Evolutionary conservation across 192 early-diverging fungal species (phyloP).

Genomic region (Obelidium mucronatum): DNA sequence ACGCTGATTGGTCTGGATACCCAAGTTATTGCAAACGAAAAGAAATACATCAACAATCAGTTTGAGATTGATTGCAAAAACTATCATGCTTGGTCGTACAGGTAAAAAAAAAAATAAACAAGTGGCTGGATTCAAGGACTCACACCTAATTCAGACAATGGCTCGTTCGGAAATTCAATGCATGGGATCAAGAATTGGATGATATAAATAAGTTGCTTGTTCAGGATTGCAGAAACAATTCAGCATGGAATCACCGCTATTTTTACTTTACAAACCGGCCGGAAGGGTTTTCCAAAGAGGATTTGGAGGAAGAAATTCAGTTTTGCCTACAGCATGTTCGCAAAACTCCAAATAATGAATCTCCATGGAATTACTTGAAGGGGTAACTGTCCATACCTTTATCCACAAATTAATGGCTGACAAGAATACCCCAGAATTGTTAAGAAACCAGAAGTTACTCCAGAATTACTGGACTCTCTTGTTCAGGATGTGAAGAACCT

Average conservation of each 20-base stretch:
- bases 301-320: constrained; percentile 68
- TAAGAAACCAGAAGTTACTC: neutral
- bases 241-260: constrained; percentile 98
- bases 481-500: neutral
- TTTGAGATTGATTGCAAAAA: constrained; percentile 92
- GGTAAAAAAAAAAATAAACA: too few relatives aligned
- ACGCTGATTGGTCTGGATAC: constrained; percentile 48
- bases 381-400: constrained; percentile 56
- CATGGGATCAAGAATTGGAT: constrained; percentile 81
- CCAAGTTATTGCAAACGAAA: constrained; percentile 65
- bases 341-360: constrained; percentile 88
- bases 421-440: neutral
- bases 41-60: constrained; percentile 72
- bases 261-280: constrained; percentile 70
- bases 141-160: constrained; percentile 76
- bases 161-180: constrained; percentile 75
- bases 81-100: constrained; percentile 98
- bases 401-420: neutral
- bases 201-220: constrained; percentile 78
- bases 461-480: neutral
- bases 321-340: constrained; percentile 71
- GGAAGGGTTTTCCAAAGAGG: constrained; percentile 49
- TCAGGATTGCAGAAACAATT: constrained; percentile 94
- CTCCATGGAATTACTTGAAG: constrained; percentile 90
- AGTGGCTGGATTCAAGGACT: too few relatives aligned